A percentile compares a stretch with the other conserved stretches of the same genome.
Conservation (phyloP, 371 early-diverging fungal genomes). For the Chytridiales sp. region DNA sequence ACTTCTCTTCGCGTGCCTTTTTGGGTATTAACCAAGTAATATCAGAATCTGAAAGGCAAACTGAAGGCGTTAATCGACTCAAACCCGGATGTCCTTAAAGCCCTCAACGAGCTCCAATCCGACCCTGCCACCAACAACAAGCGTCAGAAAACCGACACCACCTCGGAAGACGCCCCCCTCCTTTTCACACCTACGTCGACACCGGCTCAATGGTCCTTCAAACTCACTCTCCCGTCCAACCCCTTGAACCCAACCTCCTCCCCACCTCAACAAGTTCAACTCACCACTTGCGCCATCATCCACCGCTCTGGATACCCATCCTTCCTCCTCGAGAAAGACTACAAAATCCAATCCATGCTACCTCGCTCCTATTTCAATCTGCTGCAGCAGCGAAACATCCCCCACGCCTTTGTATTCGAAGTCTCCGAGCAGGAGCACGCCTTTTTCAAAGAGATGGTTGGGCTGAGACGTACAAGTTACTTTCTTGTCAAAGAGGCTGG, state of each 20-base stretch:
- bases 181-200: background rate
- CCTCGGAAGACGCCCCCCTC: background rate
- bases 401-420: slow-evolving; percentile 63
- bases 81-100: background rate
- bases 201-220: slow-evolving; percentile 14
- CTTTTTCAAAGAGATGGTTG: slow-evolving; percentile 50
- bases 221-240: slow-evolving; percentile 1
- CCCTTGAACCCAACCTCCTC: background rate
- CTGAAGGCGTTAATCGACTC: background rate
- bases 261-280: background rate
- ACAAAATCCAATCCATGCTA: slow-evolving; percentile 56
- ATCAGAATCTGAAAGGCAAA: background rate
- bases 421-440: slow-evolving; percentile 57
- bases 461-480: slow-evolving; percentile 35
- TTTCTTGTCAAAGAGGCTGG: slow-evolving; percentile 13
- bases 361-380: slow-evolving; percentile 65
- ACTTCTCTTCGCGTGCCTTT: background rate
- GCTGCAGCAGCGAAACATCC: slow-evolving; percentile 54
- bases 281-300: slow-evolving; percentile 1
- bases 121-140: background rate
- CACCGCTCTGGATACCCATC: slow-evolving; percentile 12
- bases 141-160: background rate
- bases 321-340: slow-evolving; percentile 55
- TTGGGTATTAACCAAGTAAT: background rate
- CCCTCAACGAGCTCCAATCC: background rate